Evolutionary conservation across 371 early-diverging fungal genomes (phyloP), one percentile per base, ranked within the genome.

Genomic region (Massospora cicadina): DNA sequence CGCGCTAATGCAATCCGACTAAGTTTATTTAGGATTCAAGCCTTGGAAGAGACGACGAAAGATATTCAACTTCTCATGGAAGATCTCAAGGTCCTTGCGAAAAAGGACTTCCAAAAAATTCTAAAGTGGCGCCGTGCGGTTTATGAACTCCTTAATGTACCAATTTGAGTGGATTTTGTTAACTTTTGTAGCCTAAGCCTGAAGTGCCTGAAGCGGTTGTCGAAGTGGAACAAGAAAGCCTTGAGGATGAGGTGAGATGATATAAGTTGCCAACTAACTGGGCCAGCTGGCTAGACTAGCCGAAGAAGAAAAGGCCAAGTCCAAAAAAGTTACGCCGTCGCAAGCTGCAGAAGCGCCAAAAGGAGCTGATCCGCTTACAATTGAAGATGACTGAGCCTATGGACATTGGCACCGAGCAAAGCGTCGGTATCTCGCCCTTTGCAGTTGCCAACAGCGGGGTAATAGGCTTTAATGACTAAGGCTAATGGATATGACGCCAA

Each of bases 21-120:
- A n/a, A n/a, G n/a, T n/a, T 53, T 65, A 30, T 66, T 29, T 30
- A 24, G 53, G 29, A 60, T 64, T 13, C 69, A 72, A 23, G 60
- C 84, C n/a, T 69, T 77, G 23, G 81, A 85, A 65, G 79, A 85
- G 60, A 75, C 80, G 1, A 87, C 85, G 0, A 82, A 84, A 54
- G 92, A 90, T 66, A 83, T 97, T 68, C 76, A 81, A 70, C 71
- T 75, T 5, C 81, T 82, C 65, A 87, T 85, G 72, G 76, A 80
- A 64, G 98, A 98, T 81, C 78, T 98, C 69, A 87, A 89, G 69
- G 90, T 95, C 1, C 77, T 98, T 21, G 94, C 94, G 55, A 91
- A 89, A 70, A 82, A 83, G 72, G 98, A 98, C 66, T 95, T 95
- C 71, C 89, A 88, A 75, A 70, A 68, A 21, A 68, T 98, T 65